Conservation (phyloP, 805 yeast genomes). For the Spathaspora hagerdaliae region DNA sequence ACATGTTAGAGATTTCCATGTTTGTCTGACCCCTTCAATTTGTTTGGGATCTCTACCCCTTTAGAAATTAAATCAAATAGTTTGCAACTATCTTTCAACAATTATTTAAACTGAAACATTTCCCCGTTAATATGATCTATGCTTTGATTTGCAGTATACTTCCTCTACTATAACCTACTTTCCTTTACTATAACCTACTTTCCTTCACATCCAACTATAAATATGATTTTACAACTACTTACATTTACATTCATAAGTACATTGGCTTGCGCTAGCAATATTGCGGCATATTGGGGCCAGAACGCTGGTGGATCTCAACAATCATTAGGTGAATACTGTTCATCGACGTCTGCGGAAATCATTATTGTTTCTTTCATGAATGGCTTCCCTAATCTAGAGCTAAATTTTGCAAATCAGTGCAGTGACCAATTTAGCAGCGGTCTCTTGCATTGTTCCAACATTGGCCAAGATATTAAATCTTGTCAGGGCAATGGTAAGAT, state of each 20-base stretch:
- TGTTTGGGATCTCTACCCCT: too few relatives aligned
- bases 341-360: constrained; percentile 62
- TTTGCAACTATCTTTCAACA: too few relatives aligned
- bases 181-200: not conserved
- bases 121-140: too few relatives aligned
- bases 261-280: constrained; percentile 32
- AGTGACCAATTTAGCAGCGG: constrained; percentile 30
- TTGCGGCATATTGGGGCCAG: constrained; percentile 91
- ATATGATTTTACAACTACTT: not conserved
- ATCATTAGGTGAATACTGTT: constrained; percentile 48
- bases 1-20: too few relatives aligned
- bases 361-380: constrained; percentile 65
- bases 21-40: too few relatives aligned
- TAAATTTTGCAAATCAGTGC: constrained; percentile 19
- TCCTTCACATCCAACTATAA: not conserved
- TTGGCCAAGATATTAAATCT: constrained; percentile 57
- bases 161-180: not conserved
- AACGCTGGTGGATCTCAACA: constrained; percentile 31
- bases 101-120: too few relatives aligned
- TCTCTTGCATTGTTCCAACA: constrained; percentile 29
- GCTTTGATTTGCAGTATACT: too few relatives aligned
- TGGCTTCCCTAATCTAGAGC: constrained; percentile 41
- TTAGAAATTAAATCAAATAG: too few relatives aligned
- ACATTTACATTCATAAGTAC: not conserved
- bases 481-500: constrained; percentile 76